Evolutionary conservation across 495 filamentous ascomycete genomes (phyloP), one percentile per base, ranked within the genome.

Genomic region (Penicillium odoratum): DNA sequence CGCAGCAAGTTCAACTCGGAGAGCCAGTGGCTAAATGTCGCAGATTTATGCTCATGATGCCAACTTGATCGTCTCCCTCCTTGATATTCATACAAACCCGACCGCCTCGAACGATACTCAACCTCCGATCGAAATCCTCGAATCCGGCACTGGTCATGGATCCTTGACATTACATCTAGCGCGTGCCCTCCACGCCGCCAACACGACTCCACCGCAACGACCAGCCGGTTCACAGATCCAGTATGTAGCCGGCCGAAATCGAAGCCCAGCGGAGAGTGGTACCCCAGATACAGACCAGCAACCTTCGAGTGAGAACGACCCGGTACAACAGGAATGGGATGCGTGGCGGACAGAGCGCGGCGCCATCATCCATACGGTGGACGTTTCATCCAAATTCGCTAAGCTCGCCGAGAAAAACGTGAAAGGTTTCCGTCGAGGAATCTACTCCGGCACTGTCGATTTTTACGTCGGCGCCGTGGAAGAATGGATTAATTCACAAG

Each of bases 61-160:
- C 36, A 84, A 82, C 59, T 61, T 88, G 18, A 91, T 93, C 43
- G 85, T 88, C 34, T 85, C 83, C 15, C 77, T 92, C 25, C 81
- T 93, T 31, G 90, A 93, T 62, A 79, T 93, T 45, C 85, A 92
- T 61, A 77, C 81, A 46, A 61, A 74, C 15, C 64, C 76, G 18
- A 70, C 78, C 11, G 60, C 72, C 16, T 62, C 62, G 21, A 67
- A 61, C 13, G 60, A 74, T 25, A 30, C 53, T 7, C 51, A 61
- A 43, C 57, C 60, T 33, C 63, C 53, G 16, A 57, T 91, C 0
- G 88, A 92, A 63, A 88, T 93, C 38, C 83, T 93, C 34, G 90
- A 93, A 70, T 89, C 88, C 38, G 90, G 90, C 7, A 93, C 90
- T 1, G 90, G 90, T 4, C 86, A 91, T 74, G 90, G 89, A 48